Percentiles rank a stretch among this genome's conserved stretches.
Evolutionary conservation across 495 filamentous ascomycete species (phyloP).

Genomic region (Aspergillus nidulans): DNA sequence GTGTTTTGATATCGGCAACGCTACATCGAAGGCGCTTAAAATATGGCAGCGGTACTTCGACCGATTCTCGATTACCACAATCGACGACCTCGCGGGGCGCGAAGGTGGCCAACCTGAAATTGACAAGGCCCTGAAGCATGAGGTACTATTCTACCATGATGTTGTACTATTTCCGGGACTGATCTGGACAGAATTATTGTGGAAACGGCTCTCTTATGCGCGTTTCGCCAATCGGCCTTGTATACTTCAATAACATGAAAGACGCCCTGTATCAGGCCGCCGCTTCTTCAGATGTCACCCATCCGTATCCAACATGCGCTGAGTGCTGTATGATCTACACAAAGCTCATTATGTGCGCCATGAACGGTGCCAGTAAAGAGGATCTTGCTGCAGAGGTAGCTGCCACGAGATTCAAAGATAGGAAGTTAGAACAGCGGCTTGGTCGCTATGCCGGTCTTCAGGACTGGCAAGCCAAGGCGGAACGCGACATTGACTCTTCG

Average conservation of each 20-base stretch:
- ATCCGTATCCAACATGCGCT: constrained; percentile 35
- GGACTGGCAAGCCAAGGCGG: constrained; percentile 17
- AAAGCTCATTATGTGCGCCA: constrained; percentile 8
- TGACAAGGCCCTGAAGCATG: not conserved
- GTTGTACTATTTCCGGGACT: not conserved
- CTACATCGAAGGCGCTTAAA: constrained; percentile 22
- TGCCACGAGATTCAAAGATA: not conserved
- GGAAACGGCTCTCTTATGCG: constrained; percentile 46
- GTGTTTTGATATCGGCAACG: constrained; percentile 21
- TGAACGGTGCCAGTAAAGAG: constrained; percentile 18
- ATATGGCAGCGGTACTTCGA: constrained; percentile 26
- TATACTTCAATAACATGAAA: constrained; percentile 18
- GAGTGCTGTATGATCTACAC: constrained; percentile 43
- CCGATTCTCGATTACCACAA: not conserved
- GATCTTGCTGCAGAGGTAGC: not conserved
- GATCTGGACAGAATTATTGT: not conserved
- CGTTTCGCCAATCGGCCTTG: constrained; percentile 34
- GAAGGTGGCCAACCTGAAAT: constrained; percentile 10
- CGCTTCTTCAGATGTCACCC: constrained; percentile 29
- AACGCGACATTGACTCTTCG: constrained; percentile 26
- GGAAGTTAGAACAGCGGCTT: constrained; percentile 19
- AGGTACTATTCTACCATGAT: not conserved
- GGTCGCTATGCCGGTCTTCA: constrained; percentile 11
- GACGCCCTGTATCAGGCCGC: constrained; percentile 25
- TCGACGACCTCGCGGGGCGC: not conserved